These are phyloP conservation scores for Alternaria arbusti DNA, from an alignment of 2,329 filamentous ascomycete genomes.

Conservation along the genomic window DNA sequence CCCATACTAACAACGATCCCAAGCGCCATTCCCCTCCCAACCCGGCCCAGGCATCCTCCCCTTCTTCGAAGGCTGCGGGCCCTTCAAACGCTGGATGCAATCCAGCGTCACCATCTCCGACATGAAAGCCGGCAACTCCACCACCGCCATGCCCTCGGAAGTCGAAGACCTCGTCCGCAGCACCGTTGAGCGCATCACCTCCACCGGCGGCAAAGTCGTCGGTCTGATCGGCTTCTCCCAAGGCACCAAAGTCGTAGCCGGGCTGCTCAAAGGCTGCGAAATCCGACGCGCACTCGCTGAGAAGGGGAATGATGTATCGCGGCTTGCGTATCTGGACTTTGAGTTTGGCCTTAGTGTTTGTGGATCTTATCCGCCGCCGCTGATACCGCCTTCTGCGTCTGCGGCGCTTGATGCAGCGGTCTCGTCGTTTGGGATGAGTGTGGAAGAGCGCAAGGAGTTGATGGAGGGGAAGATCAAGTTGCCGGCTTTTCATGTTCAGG, in stretches of 20 bases:
- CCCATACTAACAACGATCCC: not conserved
- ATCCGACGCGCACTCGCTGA: slow-evolving; percentile 20
- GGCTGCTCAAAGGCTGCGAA: slow-evolving; percentile 35
- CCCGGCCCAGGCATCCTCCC: slow-evolving; percentile 46
- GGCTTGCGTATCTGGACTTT: slow-evolving; percentile 21
- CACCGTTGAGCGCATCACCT: slow-evolving; percentile 18
- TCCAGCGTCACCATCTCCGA: slow-evolving; percentile 17
- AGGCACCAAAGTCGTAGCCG: slow-evolving; percentile 43
- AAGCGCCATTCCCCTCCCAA: slow-evolving; percentile 41
- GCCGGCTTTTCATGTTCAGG: slow-evolving; percentile 44
- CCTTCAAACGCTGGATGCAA: slow-evolving; percentile 43
- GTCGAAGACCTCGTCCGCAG: slow-evolving; percentile 29
- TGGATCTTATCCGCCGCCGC: slow-evolving; percentile 36
- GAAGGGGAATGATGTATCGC: not conserved
- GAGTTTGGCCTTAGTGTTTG: slow-evolving; percentile 35
- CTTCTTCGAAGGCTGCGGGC: slow-evolving; percentile 48
- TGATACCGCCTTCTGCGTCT: slow-evolving; percentile 25
- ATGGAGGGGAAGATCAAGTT: slow-evolving; percentile 25
- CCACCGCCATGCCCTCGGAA: slow-evolving; percentile 19
- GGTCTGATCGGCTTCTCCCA: slow-evolving; percentile 43
- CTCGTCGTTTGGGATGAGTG: not conserved
- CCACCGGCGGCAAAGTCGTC: slow-evolving; percentile 31
- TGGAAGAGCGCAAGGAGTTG: slow-evolving; percentile 15
- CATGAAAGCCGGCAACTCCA: slow-evolving; percentile 23
- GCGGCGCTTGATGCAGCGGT: slow-evolving; percentile 7